These are phyloP conservation scores for Pestalotiopsis sp. DNA, from an alignment of 2,329 filamentous ascomycete species.

Conservation along the genomic window DNA sequence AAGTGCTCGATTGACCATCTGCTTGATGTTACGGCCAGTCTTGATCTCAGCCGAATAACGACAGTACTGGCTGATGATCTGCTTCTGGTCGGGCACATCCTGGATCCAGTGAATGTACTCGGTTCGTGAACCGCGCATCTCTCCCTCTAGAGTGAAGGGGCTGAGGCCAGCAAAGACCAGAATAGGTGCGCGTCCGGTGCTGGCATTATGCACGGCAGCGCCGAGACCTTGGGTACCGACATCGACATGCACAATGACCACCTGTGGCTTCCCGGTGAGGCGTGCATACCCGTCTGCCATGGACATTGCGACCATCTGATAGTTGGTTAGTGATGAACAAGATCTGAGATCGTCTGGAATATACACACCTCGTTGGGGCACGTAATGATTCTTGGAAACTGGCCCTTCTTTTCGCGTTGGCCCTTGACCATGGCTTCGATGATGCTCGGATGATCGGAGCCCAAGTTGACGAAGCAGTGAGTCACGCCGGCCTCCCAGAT, in stretches of 20 bases:
- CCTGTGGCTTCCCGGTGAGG: constrained; percentile 72
- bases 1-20: constrained; percentile 83
- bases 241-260: constrained; percentile 80
- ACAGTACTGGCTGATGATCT: constrained; percentile 84
- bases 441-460: constrained; percentile 76
- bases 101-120: constrained; percentile 90
- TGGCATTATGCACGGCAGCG: constrained; percentile 80
- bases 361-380: constrained; percentile 73
- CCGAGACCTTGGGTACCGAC: constrained; percentile 80
- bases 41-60: constrained; percentile 83
- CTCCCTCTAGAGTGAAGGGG: constrained; percentile 77
- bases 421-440: constrained; percentile 82
- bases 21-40: constrained; percentile 83
- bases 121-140: constrained; percentile 75
- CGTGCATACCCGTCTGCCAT: constrained; percentile 84
- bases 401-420: constrained; percentile 64
- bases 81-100: constrained; percentile 80
- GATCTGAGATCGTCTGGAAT: no score
- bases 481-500: constrained; percentile 39
- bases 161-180: constrained; percentile 79
- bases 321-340: not conserved
- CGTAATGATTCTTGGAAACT: constrained; percentile 75
- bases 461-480: constrained; percentile 63
- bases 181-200: constrained; percentile 73
- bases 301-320: constrained; percentile 79